A percentile compares a stretch with the other conserved stretches of the same genome.
Conservation (phyloP, 805 yeast genomes). For the Wickerhamiella kazuoi region DNA sequence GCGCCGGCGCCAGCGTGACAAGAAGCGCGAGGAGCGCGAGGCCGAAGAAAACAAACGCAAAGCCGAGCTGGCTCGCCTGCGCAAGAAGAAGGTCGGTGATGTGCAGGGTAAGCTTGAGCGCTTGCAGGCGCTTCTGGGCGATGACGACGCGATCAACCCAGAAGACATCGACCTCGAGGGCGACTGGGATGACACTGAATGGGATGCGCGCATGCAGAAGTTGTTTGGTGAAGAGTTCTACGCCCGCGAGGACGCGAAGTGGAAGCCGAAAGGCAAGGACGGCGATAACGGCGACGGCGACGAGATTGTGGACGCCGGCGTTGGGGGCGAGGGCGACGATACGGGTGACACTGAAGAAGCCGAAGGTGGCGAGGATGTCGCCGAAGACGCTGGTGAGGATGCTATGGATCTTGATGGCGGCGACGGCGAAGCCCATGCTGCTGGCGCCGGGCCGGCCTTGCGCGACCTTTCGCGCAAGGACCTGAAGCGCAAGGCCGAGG, state of each 20-base stretch:
- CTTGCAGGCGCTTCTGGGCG: conserved; percentile 53
- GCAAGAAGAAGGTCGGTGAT: conserved; percentile 57
- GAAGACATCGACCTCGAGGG: conserved; percentile 68
- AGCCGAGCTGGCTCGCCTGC: conserved; percentile 48
- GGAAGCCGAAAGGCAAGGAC: conserved; percentile 43
- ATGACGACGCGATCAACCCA: conserved; percentile 41
- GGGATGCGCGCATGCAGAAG: conserved; percentile 76
- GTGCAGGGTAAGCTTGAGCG: conserved; percentile 53
- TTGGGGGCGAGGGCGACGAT: conserved; percentile 24
- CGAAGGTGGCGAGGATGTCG: conserved; percentile 6
- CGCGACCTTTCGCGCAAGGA: conserved; percentile 45
- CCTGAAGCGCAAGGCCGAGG: conserved; percentile 51
- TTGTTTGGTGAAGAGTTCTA: conserved; percentile 76
- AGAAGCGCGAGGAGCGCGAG: conserved; percentile 36
- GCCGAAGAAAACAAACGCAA: conserved; percentile 38
- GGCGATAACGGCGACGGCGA: conserved; percentile 20
- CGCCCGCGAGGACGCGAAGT: conserved; percentile 34
- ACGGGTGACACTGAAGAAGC: conserved; percentile 12
- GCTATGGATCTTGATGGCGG: conserved; percentile 14
- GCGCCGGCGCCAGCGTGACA: conserved; percentile 70
- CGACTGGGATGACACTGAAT: conserved; percentile 76
- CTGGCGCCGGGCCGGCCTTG: conserved; percentile 36
- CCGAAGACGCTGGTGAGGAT: conserved; percentile 13
- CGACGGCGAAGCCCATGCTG: conserved; percentile 6
- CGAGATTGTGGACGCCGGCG: conserved; percentile 27